These are phyloP conservation scores for Mesotaenium endlicherianum DNA, from an alignment of 139 green algal species.

Conservation along the genomic window DNA sequence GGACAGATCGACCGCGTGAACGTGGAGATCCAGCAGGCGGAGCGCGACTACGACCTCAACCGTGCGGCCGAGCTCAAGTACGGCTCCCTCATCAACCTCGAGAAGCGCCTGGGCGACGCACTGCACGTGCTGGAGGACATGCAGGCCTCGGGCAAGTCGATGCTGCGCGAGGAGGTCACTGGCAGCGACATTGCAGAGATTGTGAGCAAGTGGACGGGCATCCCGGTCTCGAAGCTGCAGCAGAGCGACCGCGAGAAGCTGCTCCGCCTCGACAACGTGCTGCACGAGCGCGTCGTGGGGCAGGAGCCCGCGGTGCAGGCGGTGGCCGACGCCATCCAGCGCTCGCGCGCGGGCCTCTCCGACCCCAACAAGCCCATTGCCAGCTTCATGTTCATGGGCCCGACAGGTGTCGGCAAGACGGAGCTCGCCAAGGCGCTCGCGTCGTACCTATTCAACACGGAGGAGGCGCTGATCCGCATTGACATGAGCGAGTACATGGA, in stretches of 20 bases:
- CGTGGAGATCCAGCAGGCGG: conserved; percentile 74
- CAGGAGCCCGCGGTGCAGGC: conserved; percentile 81
- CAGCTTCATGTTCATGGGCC: conserved; percentile 97
- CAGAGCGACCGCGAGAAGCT: conserved; percentile 90
- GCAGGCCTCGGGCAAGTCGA: conserved; percentile 53
- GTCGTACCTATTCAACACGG: conserved; percentile 84
- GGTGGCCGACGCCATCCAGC: conserved; percentile 90
- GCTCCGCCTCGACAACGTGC: conserved; percentile 82
- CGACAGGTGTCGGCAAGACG: conserved; percentile 98
- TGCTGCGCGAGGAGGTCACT: conserved; percentile 95
- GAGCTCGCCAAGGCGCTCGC: conserved; percentile 94
- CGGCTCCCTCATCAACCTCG: conserved; percentile 85
- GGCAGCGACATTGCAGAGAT: conserved; percentile 91
- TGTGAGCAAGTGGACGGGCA: conserved; percentile 89
- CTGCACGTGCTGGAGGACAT: conserved; percentile 42
- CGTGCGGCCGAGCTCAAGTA: conserved; percentile 97
- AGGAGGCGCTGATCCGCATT: conserved; percentile 84
- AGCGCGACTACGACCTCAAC: conserved; percentile 95
- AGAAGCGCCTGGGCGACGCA: conserved; percentile 65
- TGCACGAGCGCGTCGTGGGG: conserved; percentile 78
- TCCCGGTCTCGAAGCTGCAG: conserved; percentile 82
- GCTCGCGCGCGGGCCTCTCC: conserved; percentile 82
- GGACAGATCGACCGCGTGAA: conserved; percentile 81
- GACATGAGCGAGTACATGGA: conserved; percentile 95
- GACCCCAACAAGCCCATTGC: conserved; percentile 93